Evolutionary conservation across 805 yeast species (phyloP), one percentile per base, ranked within the genome.

Genomic region (Wickerhamomyces bovis): DNA sequence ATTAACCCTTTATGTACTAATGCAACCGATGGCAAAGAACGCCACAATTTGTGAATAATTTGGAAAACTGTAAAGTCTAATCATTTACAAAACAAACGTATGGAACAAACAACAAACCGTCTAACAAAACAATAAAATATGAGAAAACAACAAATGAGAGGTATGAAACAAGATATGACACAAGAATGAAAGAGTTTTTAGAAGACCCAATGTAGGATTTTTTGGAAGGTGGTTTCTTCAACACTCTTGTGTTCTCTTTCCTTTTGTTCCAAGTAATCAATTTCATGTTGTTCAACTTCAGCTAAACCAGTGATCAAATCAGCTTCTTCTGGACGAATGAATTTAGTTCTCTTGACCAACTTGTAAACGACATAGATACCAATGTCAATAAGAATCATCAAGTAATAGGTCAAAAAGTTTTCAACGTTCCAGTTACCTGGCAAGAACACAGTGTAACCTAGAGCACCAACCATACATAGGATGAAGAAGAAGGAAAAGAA

Each of bases 401-500:
- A 70, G 61, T 87, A 87, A 56, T 76, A 77, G 61, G 80, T 84
- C 55, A 85, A 69, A 65, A 87, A 87, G 26, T 73, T 68, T 52
- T 79, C 73, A 21, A 75, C 72, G 16, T 70, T 62, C 88, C 92
- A 87, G 46, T 66, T 55, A 12, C 84, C 86, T n/a, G 83, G 82
- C 51, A 83, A 62, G 64, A 88, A 86, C 1, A 79, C 83, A 3
- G 79, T 68, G 66, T 85, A 87, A 9, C 95, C 95, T 45, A 78
- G 76, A 20, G 78, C 64, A 54, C 77, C 64, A 52, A 77, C 61
- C 85, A 86, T 71, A 53, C 70, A 62, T 45, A 69, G 44, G 6
- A 76, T 69, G 41, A 74, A 63, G 36, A 64, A 48, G 15, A 75
- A 58, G 0, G 81, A 81, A 46, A 76, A 63, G 42, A 68, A 65